Evolutionary conservation across 257 asterid genomes (phyloP), one percentile per base, ranked within the genome.

Genomic region (Solanum chmielewskii): DNA sequence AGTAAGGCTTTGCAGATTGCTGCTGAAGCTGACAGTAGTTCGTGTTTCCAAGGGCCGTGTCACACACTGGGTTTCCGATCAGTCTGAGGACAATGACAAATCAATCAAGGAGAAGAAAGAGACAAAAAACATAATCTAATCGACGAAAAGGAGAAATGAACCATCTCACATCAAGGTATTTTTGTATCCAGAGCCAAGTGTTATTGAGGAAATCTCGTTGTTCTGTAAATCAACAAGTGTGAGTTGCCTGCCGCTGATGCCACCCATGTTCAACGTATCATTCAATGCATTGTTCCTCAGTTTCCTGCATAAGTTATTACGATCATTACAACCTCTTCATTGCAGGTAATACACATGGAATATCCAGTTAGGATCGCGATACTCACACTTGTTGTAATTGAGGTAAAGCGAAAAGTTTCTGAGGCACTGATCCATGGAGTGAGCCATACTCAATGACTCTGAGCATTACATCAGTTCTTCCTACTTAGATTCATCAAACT

Each of bases 381-480:
- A 93, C 98, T 91, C 91, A 95, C 99, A 97, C 98, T 97, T 95
- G 98, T 90, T 94, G 94, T 89, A 97, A 91, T 89, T 94, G 95
- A 76, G 98, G 95, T 89, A 94, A 92, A 86, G 90, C 90, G 92
- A 97, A 94, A 60, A 94, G 87, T 73, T 86, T 93, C 88, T 91
- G 89, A 44, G 98, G 98, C 86, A 97, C 90, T 1, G 92, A 33
- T 91, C 99, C 99, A 88, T 91, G 90, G 25, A 97, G 83, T 18
- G 98, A 93, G 86, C 99, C 99, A 42, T 92, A 92, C 87, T 97
- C 99, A 9, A 95, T 92, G 90, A 97, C 90, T 92, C 99, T 97
- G 92, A 88, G 69, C 64, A 91, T 64, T 60, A 77, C 60, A 86
- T 31, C 76, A 90, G 20, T 62, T 18, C n/a, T 87, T 81, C 68